These are phyloP conservation scores for Solanum etuberosum DNA, from an alignment of 257 asterid genomes.

Conservation along the genomic window DNA sequence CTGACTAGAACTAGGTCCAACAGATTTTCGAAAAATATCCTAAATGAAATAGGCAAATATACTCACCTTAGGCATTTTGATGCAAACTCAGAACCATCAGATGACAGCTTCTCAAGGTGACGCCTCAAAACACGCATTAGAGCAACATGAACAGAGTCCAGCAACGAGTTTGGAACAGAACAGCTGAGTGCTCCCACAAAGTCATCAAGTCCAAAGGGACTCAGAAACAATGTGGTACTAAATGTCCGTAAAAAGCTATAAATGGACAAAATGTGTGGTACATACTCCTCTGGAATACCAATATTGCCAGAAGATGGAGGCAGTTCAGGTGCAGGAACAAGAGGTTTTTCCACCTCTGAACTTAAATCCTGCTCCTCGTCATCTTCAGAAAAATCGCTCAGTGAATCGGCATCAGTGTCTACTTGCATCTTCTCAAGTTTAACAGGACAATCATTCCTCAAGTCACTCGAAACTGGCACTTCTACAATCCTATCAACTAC, in stretches of 20 bases:
- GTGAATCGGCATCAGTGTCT: conserved; percentile 25
- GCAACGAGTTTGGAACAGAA: conserved; percentile 51
- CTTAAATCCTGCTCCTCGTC: conserved; percentile 18
- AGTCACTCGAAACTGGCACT: not conserved
- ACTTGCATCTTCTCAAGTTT: conserved; percentile 1
- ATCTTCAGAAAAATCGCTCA: conserved; percentile 43
- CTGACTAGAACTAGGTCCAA: not conserved
- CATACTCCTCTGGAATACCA: conserved; percentile 60
- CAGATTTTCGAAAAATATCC: not conserved
- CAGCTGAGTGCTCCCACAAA: conserved; percentile 91
- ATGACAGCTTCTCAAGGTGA: conserved; percentile 46
- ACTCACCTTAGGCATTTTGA: conserved; percentile 60
- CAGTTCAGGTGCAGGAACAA: conserved; percentile 57
- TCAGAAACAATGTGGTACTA: conserved; percentile 53
- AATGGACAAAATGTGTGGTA: conserved; percentile 61
- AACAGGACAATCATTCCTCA: conserved; percentile 8
- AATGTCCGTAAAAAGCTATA: conserved; percentile 65
- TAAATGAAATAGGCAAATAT: not conserved
- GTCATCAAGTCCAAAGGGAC: conserved; percentile 76
- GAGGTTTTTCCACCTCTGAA: conserved; percentile 31
- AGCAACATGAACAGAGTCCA: conserved; percentile 79
- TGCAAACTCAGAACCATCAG: conserved; percentile 61
- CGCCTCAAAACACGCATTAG: conserved; percentile 53
- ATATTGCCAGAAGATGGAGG: conserved; percentile 77
- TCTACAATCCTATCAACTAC: conserved; percentile 6